Base-by-base conservation (phyloP, 1,284 basidiomycete genomes). In the Melanopsichium pennsylvanicum region DNA sequence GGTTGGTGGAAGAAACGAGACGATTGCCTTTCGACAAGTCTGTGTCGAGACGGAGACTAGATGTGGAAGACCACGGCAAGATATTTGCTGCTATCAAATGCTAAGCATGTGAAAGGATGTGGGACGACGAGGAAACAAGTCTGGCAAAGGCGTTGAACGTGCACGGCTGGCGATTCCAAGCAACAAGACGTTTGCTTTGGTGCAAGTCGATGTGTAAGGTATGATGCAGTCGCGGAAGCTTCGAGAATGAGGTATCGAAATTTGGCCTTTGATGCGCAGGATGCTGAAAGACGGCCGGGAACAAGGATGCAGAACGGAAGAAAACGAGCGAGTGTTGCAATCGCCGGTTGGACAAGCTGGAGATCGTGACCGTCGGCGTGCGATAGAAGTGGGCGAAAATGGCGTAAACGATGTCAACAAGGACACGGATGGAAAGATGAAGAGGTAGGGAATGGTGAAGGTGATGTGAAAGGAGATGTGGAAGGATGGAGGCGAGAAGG, bases 251-350 rank as follows among this genome's bases (percentile, higher is more conserved):
- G 31, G n/a, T 13, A 23, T 42, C 22, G 26, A 13, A 21, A n/a
- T 35, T 34, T 33, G n/a, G n/a, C n/a, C n/a, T 50, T 25, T 23
- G 7, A 22, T 44, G 32, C 15, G 15, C n/a, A 13, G 13, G 38
- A 42, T 47, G 43, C 37, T 15, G 29, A n/a, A n/a, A n/a, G n/a
- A n/a, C n/a, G n/a, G n/a, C n/a, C n/a, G n/a, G n/a, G n/a, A n/a
- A n/a, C n/a, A n/a, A n/a, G n/a, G n/a, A n/a, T n/a, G n/a, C n/a
- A n/a, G n/a, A n/a, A n/a, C n/a, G n/a, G n/a, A n/a, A n/a, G 19
- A 49, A 61, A 54, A 32, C 8, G 50, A 61, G 33, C 45, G 51
- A 61, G 37, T 26, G 50, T 34, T 37, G 58, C 46, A 45, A 55
- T 27, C 44, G 58, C 18, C 23, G 15, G 5, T 21, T n/a, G 26